Evolutionary conservation across 768 basidiomycete genomes (phyloP), one percentile per base, ranked within the genome.

Genomic region (Coprinopsis strossmayeri): DNA sequence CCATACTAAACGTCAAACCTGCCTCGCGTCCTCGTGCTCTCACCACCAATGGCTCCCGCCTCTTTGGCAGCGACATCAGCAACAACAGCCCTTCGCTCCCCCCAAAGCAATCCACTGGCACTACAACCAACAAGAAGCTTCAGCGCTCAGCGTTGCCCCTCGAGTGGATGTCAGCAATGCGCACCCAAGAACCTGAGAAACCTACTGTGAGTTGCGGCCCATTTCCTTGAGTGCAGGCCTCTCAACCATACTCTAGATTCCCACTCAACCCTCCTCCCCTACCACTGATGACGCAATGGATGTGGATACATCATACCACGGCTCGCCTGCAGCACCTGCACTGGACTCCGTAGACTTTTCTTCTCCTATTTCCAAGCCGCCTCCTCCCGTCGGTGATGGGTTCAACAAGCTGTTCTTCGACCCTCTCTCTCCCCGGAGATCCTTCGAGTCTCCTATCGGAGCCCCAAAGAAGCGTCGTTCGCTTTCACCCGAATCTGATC

Each of bases 211-310:
- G 66, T 57, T 46, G 32, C 25, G 13, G 2, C 39, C 13, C 25
- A 5, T 48, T 25, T 5, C 17, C 23, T 15, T 7, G 2, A 25
- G 20, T 25, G 5, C 9, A 10, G 5, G 41, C 4, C 20, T 34
- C 7, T 43, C 42, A 35, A 37, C 47, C 26, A n/a, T n/a, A 25
- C 46, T 23, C 34, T 51, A 40, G 40, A 32, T 51, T 34, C 34
- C 25, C 20, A 40, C 25, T 28, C 60, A 73, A 69, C 68, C 65
- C 7, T 62, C 71, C 13, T 74, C 77, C 44, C 71, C 75, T n/a
- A n/a, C n/a, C 24, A 68, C 66, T 35, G 77, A 80, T 55, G 74
- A 87, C 63, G 83, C 81, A 25, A 91, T 91, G 89, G 89, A 91
- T 54, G 75, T 91, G 28, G 89, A 91, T 60, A 73, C 76, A 15